Evolutionary conservation across 73 alveolate species (phyloP).

Genomic region (Breviolum minutum): DNA sequence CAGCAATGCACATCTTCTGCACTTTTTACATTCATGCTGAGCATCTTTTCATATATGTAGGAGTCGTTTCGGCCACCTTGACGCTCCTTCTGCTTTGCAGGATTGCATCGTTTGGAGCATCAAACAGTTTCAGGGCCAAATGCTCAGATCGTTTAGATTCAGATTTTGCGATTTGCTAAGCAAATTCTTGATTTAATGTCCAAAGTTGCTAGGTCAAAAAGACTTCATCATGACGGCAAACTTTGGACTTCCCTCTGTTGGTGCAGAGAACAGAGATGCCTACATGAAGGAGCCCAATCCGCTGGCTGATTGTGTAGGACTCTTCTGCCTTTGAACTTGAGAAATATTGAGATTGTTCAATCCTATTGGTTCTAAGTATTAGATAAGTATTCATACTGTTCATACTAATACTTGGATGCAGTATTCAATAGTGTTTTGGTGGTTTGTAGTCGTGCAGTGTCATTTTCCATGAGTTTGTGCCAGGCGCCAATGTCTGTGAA

Average conservation of each 20-base stretch:
- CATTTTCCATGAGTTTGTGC: conserved; percentile 39
- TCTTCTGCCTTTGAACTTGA: too few relatives aligned
- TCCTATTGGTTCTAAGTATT: too few relatives aligned
- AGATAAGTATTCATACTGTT: neutral
- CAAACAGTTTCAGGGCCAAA: conserved; percentile 98
- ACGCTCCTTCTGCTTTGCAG: too few relatives aligned
- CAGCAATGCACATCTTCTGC: neutral
- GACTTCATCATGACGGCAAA: conserved; percentile 99
- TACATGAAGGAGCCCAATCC: conserved; percentile 71
- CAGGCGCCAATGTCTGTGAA: conserved; percentile 98
- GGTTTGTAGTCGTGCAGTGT: neutral
- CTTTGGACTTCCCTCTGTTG: conserved; percentile 99
- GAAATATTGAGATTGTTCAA: too few relatives aligned
- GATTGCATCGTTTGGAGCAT: conserved; percentile 99
- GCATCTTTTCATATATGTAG: neutral
- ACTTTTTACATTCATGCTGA: neutral
- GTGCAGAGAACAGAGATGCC: conserved; percentile 96
- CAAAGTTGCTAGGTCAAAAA: conserved; percentile 97
- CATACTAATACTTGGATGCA: too few relatives aligned
- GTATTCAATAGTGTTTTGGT: neutral
- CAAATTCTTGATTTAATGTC: neutral
- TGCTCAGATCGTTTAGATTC: neutral
- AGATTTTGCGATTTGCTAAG: neutral
- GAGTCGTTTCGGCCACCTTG: too few relatives aligned
- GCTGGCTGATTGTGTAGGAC: neutral